These are phyloP conservation scores for Melaleuca quinquenervia DNA, from an alignment of 345 rosid genomes.

Conservation along the genomic window DNA sequence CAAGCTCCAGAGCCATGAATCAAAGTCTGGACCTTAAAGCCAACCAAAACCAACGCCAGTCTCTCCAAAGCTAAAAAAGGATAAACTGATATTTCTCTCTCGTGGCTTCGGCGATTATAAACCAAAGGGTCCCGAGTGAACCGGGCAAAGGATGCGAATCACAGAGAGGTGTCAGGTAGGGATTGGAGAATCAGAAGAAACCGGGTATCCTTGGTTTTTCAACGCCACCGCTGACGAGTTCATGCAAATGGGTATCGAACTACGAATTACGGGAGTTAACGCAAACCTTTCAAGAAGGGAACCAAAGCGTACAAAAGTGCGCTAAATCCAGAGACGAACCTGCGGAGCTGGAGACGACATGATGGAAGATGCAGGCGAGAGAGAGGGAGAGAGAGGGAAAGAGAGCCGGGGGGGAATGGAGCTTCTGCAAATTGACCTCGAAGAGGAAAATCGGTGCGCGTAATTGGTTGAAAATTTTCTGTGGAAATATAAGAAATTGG, in stretches of 20 bases:
- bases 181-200: not conserved
- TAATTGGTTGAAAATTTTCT: not conserved
- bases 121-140: not conserved
- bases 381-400: not conserved
- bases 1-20: conserved; percentile 45
- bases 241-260: not conserved
- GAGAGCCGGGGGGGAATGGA: not conserved
- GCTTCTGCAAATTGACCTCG: not conserved
- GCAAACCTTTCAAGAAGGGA: not conserved
- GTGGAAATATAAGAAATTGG: not conserved
- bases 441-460: not conserved
- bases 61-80: not conserved
- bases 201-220: not conserved
- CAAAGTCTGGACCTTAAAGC: conserved; percentile 5
- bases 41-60: not conserved
- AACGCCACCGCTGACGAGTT: not conserved
- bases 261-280: not conserved
- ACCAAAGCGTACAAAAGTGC: not conserved
- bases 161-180: not conserved
- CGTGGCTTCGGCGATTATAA: not conserved
- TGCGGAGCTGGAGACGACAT: not conserved
- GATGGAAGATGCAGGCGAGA: not conserved
- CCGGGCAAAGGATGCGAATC: not conserved
- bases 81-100: not conserved
- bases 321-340: not conserved